Evolutionary conservation across 768 basidiomycete genomes (phyloP), one percentile per base, ranked within the genome.

Genomic region (Chalciporus chontae): DNA sequence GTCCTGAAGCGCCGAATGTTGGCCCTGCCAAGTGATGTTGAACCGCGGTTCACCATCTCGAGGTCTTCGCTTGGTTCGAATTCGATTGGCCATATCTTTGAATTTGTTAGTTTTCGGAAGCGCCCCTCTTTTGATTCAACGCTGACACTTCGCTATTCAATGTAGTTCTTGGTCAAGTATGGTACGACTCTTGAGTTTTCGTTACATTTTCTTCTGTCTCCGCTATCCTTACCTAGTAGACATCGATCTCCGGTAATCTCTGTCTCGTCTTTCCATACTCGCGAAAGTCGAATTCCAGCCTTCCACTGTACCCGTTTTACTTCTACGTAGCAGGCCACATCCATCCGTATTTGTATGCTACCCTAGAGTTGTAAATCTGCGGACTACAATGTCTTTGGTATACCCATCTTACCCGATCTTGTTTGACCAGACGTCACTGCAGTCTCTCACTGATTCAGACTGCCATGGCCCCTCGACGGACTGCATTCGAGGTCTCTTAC

Each of bases 401-500:
- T 31, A 31, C 29, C 29, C 10, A 26, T 21, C 26, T 26, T 24
- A 24, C 24, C 24, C 24, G 24, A 24, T 24, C 24, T 24, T 7
- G 24, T 24, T 24, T 24, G 24, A 24, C 4, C 24, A 8, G 26
- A 26, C 26, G 26, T 8, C 26, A 26, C 5, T 26, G 26, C 26
- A 26, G 26, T 26, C 3, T 4, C 26, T 3, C 29, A 11, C 29
- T 31, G 29, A 31, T n/a, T 31, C 29, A 31, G 29, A 11, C 29
- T 2, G 10, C 9, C 10, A 23, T 26, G 39, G n/a, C 26, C 31
- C 40, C 19, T 50, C 45, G 5, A 36, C 5, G 15, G 2, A 8
- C 4, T 7, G n/a, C 85, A 3, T 77, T 75, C 38, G 78, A 81
- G 11, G 69, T 83, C 10, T 76, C 77, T 9, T 85, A 79, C 51